phyloP scores from a whole-genome alignment of 305 asterid species.

The Rubia peregrina region DNA sequence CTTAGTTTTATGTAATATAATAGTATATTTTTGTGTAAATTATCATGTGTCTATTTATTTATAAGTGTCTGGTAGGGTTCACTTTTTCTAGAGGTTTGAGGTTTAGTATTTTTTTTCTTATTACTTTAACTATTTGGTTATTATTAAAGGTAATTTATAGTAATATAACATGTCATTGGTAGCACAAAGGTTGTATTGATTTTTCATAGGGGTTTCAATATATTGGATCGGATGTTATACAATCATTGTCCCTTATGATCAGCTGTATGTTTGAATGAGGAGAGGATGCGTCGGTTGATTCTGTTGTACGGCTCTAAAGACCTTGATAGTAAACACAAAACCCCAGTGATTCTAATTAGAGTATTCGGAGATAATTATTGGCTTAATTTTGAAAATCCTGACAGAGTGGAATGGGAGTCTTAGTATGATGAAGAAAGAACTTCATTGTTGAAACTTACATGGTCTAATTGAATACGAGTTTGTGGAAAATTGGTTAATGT shows the following conservation, averaged over 20 bases:
- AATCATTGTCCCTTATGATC: not conserved
- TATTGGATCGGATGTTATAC: not conserved
- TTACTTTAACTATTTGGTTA: not conserved
- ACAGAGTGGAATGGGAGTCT: not conserved
- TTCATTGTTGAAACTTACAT: not conserved
- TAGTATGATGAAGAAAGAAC: not conserved
- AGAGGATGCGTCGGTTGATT: not conserved
- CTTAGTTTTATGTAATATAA: not conserved
- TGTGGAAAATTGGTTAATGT: not conserved
- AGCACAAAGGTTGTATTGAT: not conserved
- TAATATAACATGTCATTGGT: not conserved
- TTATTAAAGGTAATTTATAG: not conserved
- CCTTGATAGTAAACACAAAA: not conserved
- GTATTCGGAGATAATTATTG: not conserved
- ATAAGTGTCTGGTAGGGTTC: not conserved
- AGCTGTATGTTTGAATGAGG: not conserved
- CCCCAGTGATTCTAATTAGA: not conserved
- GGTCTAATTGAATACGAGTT: not conserved
- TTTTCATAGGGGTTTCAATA: not conserved
- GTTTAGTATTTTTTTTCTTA: not conserved
- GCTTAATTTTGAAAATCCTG: not conserved
- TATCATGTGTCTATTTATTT: not conserved
- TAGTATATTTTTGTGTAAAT: not conserved
- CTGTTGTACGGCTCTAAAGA: not conserved
- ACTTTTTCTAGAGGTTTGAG: not conserved